Evolutionary conservation across 169 alveolate species (phyloP).

Genomic region (Plasmodium sp.): DNA sequence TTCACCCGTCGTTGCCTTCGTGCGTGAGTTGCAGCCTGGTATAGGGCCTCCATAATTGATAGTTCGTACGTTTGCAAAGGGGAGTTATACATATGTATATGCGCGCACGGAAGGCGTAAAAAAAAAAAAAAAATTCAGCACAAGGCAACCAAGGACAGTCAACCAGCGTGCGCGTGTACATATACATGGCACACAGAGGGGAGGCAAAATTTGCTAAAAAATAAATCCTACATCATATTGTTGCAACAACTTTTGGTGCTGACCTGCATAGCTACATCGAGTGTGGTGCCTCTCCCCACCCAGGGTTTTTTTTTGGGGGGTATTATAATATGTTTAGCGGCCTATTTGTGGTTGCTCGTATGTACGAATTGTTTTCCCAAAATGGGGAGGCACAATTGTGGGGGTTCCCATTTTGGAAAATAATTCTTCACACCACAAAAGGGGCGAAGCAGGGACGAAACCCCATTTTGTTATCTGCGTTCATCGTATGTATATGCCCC

Average conservation of each 20-base stretch:
- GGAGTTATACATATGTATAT: background rate
- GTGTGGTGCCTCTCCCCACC: background rate
- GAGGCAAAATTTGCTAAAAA: background rate
- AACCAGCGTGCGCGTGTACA: background rate
- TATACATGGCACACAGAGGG: background rate
- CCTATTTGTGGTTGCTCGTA: background rate
- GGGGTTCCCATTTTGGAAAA: background rate
- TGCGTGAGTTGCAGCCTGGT: background rate
- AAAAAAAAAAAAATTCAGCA: background rate
- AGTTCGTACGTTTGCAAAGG: background rate
- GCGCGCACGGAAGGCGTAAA: background rate
- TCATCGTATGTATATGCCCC: background rate
- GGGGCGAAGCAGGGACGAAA: background rate
- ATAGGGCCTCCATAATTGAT: background rate
- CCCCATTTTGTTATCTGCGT: background rate
- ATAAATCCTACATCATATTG: background rate
- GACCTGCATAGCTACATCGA: background rate
- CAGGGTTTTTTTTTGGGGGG: background rate
- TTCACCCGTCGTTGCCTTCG: background rate
- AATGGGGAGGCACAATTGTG: background rate
- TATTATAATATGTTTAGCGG: background rate
- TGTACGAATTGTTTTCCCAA: background rate
- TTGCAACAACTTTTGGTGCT: background rate
- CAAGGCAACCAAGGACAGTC: background rate
- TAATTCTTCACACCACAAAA: background rate